A percentile compares a stretch with the other conserved stretches of the same genome.
Conservation (phyloP, 2,329 filamentous ascomycete genomes). For the Colletotrichum gloeosporioides region DNA sequence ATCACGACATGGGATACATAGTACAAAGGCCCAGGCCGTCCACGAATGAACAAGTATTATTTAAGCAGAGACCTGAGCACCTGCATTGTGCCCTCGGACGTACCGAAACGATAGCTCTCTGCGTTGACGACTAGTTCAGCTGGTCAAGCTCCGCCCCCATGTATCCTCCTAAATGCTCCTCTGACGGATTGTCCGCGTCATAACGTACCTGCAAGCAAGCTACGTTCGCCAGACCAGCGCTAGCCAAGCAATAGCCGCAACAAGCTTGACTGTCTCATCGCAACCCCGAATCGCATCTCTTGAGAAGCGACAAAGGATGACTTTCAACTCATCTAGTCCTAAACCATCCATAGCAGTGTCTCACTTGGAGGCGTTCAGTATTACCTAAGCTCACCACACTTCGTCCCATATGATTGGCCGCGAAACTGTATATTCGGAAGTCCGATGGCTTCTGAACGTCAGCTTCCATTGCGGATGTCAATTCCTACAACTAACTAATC, state of each 20-base stretch:
- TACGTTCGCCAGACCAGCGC: neutral
- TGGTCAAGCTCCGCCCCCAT: neutral
- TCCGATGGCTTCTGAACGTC: neutral
- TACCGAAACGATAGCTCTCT: neutral
- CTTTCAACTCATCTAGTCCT: neutral
- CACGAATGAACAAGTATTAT: neutral
- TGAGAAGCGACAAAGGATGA: neutral
- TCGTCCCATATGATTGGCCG: neutral
- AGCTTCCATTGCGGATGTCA: no score
- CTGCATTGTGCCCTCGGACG: neutral
- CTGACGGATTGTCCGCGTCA: neutral
- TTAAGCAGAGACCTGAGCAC: neutral
- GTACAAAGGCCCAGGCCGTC: neutral
- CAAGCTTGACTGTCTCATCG: neutral
- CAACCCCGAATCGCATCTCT: neutral
- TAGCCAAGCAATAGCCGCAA: neutral
- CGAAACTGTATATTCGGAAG: neutral
- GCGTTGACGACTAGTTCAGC: neutral
- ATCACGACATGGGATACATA: neutral
- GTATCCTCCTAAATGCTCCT: neutral
- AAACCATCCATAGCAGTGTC: neutral
- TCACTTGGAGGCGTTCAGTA: neutral
- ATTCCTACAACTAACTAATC: neutral
- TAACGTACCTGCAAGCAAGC: no score
- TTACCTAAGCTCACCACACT: neutral